Evolutionary conservation across 164 flowering plant genomes (phyloP), one percentile per base, ranked within the genome.

Genomic region (Amborella trichopoda): DNA sequence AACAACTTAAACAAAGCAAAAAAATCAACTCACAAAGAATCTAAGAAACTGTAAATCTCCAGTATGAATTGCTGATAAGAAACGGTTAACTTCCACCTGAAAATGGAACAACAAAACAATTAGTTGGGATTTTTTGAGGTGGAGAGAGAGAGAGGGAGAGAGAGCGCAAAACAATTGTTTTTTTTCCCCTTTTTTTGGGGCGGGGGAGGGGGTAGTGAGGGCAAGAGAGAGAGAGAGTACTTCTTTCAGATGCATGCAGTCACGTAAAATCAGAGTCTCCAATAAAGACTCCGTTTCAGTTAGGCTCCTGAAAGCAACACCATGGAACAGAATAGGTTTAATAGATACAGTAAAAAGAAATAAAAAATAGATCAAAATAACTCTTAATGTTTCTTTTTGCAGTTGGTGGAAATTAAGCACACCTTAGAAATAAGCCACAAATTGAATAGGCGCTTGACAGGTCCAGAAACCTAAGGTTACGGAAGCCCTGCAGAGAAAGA

Each of bases 191-290:
- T n/a, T n/a, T n/a, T n/a, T n/a, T n/a, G n/a, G n/a, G n/a, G n/a
- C n/a, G n/a, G n/a, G n/a, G n/a, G n/a, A n/a, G n/a, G n/a, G n/a
- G n/a, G n/a, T n/a, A 24, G 48, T 44, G 30, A 45, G 56, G 52
- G 47, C 38, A 41, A 23, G 54, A 55, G 40, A 40, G 50, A 10
- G 45, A 43, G 16, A 6, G 30, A 21, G 28, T 34, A 81, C 97
- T 71, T 82, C 81, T 70, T 77, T 82, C 45, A 89, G 82, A 65
- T 84, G 93, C 81, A 84, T 80, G 72, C 95, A 89, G 48, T 89
- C 97, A 37, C 97, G 75, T 63, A 89, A 72, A 53, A 75, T 66
- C 54, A 89, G 52, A 40, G 75, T 75, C 67, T 85, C 97, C 48
- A 89, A 70, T 14, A 55, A 37, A 46, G 55, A 69, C 25, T 79